Conservation (phyloP, 2,329 filamentous ascomycete species). For the Calonectria montana region DNA sequence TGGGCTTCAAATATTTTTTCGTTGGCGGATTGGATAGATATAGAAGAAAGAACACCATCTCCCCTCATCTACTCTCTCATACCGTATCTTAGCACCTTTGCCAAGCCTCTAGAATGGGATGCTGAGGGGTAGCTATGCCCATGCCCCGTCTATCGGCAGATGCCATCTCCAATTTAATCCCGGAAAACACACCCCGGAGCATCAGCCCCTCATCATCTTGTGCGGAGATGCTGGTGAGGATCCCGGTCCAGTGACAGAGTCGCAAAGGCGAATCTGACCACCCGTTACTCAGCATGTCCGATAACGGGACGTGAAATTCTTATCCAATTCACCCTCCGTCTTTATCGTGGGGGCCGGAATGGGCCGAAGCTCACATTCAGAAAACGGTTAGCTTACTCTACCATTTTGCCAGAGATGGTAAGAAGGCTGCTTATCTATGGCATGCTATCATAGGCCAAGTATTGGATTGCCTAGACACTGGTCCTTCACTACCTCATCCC, state of each 20-base stretch:
- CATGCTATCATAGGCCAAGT: slow-evolving; percentile 3
- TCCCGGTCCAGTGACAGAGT: not conserved
- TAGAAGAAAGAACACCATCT: not conserved
- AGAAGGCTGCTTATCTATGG: slow-evolving; percentile 10
- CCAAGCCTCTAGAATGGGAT: not conserved
- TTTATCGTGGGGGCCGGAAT: slow-evolving; percentile 25
- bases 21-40: too few relatives aligned
- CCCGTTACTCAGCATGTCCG: not conserved
- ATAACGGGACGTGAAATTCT: not conserved
- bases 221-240: not conserved
- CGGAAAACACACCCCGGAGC: not conserved
- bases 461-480: not conserved
- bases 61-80: not conserved
- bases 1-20: not conserved
- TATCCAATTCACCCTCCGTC: not conserved
- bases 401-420: not conserved
- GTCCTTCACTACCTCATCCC: not conserved
- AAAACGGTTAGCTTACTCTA: not conserved
- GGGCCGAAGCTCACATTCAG: slow-evolving; percentile 3
- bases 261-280: not conserved
- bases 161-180: not conserved
- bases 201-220: not conserved
- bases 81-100: not conserved
- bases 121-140: not conserved
- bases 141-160: not conserved